Evolutionary conservation across 805 yeast species (phyloP).

Genomic region (Candida sakaeoensis): DNA sequence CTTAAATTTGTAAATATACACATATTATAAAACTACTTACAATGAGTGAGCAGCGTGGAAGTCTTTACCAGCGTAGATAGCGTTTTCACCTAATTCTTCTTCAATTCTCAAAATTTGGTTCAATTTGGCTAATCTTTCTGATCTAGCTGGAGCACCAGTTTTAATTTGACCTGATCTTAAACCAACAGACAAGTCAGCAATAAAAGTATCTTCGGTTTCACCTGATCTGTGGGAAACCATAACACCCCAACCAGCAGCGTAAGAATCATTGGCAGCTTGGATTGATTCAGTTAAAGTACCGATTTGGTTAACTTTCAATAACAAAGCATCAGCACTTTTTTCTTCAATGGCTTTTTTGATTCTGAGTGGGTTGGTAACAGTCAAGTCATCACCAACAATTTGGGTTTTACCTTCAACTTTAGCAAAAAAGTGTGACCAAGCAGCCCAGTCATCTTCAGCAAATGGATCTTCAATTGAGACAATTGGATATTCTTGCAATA

Average conservation of each 20-base stretch:
- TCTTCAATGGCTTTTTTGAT: slow-evolving; percentile 93
- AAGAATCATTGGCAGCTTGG: slow-evolving; percentile 94
- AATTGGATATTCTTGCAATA: slow-evolving; percentile 91
- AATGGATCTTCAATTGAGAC: slow-evolving; percentile 98
- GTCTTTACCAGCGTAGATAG: slow-evolving; percentile 88
- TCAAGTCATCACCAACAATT: slow-evolving; percentile 97
- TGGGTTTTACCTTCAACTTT: slow-evolving; percentile 67
- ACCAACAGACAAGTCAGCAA: slow-evolving; percentile 97
- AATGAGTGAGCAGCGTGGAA: slow-evolving; percentile 55
- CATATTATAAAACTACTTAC: not conserved
- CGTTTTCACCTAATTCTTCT: slow-evolving; percentile 98
- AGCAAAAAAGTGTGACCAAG: slow-evolving; percentile 87
- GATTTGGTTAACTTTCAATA: slow-evolving; percentile 98
- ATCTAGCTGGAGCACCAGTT: slow-evolving; percentile 99
- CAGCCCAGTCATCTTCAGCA: slow-evolving; percentile 99
- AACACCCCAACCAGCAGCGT: slow-evolving; percentile 98
- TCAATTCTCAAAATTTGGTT: slow-evolving; percentile 98
- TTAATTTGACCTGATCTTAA: slow-evolving; percentile 97
- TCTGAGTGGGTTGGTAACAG: slow-evolving; percentile 96
- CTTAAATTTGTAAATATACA: slow-evolving; percentile 4
- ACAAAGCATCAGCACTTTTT: slow-evolving; percentile 92
- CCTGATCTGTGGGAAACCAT: slow-evolving; percentile 99
- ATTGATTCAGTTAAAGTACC: slow-evolving; percentile 96
- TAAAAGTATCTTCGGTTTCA: slow-evolving; percentile 98
- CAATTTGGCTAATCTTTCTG: slow-evolving; percentile 98